Conservation (phyloP, 2,329 filamentous ascomycete species). For the Pyrenophora teres region DNA sequence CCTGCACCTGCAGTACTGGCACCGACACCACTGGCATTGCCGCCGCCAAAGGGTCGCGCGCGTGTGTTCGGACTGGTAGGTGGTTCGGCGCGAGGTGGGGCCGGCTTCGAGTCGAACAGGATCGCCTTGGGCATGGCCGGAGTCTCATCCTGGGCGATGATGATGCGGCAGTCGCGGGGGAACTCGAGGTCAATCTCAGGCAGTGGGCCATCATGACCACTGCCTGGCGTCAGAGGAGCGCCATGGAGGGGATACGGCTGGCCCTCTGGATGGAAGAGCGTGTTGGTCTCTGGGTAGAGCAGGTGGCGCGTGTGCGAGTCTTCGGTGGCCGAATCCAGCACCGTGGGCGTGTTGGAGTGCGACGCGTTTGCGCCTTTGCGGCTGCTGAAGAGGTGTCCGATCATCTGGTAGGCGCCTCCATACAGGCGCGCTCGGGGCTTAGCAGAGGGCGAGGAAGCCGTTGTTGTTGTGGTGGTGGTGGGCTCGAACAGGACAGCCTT, state of each 20-base stretch:
- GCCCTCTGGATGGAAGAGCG: conserved; percentile 43
- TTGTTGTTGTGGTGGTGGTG: conserved; percentile 17
- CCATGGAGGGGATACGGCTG: conserved; percentile 44
- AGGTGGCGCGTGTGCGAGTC: conserved; percentile 49
- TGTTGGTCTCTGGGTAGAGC: conserved; percentile 48
- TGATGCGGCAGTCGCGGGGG: conserved; percentile 49
- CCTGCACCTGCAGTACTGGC: conserved; percentile 30
- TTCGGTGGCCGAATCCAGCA: conserved; percentile 47
- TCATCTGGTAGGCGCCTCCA: conserved; percentile 39
- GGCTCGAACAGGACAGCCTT: conserved; percentile 26
- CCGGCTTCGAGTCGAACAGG: conserved; percentile 51
- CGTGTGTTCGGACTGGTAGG: conserved; percentile 31
- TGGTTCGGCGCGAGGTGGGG: conserved; percentile 38
- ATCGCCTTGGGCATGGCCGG: conserved; percentile 43
- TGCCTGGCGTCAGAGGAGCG: conserved; percentile 36
- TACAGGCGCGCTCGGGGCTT: conserved; percentile 11
- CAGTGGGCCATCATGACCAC: conserved; percentile 43
- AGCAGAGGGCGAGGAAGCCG: conserved; percentile 25
- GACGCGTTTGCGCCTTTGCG: conserved; percentile 37
- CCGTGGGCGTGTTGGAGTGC: conserved; percentile 32
- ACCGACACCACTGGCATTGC: conserved; percentile 3
- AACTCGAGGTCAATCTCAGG: conserved; percentile 50
- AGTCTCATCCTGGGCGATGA: conserved; percentile 51
- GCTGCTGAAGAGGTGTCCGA: conserved; percentile 48
- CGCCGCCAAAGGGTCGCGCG: conserved; percentile 30